These are phyloP conservation scores for Kwoniella botswanensis DNA, from an alignment of 768 basidiomycete species.

Conservation along the genomic window DNA sequence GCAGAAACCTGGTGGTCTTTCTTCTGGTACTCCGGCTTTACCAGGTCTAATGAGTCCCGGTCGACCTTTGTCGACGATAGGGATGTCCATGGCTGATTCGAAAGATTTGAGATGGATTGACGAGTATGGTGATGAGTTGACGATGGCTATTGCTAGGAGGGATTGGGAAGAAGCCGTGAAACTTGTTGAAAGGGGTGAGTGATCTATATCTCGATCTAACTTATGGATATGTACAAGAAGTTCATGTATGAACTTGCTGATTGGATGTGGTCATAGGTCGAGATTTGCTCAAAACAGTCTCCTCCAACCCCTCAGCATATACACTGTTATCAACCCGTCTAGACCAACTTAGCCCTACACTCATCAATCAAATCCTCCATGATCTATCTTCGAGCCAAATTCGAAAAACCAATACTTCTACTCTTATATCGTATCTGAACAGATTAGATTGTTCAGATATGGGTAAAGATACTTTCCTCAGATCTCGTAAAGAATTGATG, in stretches of 20 bases:
- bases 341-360: slow-evolving; percentile 68
- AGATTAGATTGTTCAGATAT: slow-evolving; percentile 76
- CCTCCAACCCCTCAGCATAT: slow-evolving; percentile 35
- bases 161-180: slow-evolving; percentile 87
- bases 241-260: neutral
- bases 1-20: slow-evolving; percentile 18
- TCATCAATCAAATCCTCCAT: slow-evolving; percentile 72
- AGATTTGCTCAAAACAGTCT: slow-evolving; percentile 59
- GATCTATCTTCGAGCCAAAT: slow-evolving; percentile 76
- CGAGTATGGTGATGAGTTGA: slow-evolving; percentile 89
- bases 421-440: slow-evolving; percentile 72
- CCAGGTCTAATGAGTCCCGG: slow-evolving; percentile 66
- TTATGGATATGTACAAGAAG: no score
- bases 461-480: slow-evolving; percentile 81
- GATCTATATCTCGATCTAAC: neutral
- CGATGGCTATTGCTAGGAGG: slow-evolving; percentile 84
- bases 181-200: slow-evolving; percentile 78
- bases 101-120: slow-evolving; percentile 83
- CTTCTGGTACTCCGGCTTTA: slow-evolving; percentile 61
- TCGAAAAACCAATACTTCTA: slow-evolving; percentile 74
- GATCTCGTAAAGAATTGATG: slow-evolving; percentile 76
- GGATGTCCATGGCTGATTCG: slow-evolving; percentile 63
- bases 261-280: slow-evolving; percentile 30
- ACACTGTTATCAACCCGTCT: slow-evolving; percentile 64
- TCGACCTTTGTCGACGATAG: slow-evolving; percentile 69